Evolutionary conservation across 306 rosid species (phyloP).

Genomic region (Echinosophora koreensis): DNA sequence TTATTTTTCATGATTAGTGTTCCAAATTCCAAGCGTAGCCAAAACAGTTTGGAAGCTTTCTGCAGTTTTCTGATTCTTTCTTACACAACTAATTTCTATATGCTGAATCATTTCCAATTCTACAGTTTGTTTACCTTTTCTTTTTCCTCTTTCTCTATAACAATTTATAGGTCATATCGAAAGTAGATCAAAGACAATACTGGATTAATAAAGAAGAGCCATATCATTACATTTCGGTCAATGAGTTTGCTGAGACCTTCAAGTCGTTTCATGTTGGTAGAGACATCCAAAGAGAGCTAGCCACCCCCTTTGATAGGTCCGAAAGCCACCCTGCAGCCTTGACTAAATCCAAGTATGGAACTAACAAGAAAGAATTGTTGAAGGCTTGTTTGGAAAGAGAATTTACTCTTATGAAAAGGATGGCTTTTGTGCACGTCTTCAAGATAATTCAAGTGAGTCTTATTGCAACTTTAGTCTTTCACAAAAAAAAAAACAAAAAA

Average conservation of each 20-base stretch:
- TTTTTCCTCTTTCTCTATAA: too few species aligned
- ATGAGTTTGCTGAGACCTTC: slow-evolving; percentile 40
- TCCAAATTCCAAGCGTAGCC: background rate
- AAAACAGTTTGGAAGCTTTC: background rate
- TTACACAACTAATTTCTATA: background rate
- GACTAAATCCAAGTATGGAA: slow-evolving; percentile 35
- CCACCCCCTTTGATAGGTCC: slow-evolving; percentile 41
- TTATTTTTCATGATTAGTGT: background rate
- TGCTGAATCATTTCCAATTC: background rate
- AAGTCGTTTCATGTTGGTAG: slow-evolving; percentile 34
- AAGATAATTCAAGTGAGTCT: slow-evolving; percentile 30
- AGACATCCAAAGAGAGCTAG: slow-evolving; percentile 39
- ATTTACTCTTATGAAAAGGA: slow-evolving; percentile 33
- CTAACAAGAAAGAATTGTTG: slow-evolving; percentile 22
- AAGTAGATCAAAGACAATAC: slow-evolving; percentile 39
- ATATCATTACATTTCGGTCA: slow-evolving; percentile 32
- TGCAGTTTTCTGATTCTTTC: background rate
- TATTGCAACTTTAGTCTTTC: background rate
- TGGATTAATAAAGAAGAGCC: slow-evolving; percentile 23
- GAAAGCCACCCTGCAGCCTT: slow-evolving; percentile 44
- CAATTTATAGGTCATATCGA: slow-evolving; percentile 23
- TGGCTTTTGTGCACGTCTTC: slow-evolving; percentile 8
- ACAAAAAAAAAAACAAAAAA: too few species aligned
- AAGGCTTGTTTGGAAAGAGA: slow-evolving; percentile 45
- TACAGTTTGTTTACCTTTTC: background rate